Conservation (phyloP, 192 early-diverging fungal species). For the Backusella circina region DNA sequence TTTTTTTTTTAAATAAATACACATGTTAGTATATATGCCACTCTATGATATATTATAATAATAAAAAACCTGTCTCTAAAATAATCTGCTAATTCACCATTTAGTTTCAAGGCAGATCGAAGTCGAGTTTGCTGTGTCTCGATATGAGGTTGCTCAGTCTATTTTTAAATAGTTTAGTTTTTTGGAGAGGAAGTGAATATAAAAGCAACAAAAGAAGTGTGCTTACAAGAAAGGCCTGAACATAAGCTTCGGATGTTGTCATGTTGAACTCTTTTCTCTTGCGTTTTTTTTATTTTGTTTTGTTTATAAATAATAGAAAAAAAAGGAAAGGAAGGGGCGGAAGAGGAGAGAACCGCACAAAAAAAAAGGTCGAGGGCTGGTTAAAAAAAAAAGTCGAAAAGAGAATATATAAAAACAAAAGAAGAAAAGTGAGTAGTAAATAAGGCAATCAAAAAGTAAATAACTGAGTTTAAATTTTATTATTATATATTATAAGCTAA, state of each 20-base stretch:
- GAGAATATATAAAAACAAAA: not conserved
- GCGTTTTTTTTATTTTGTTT: not conserved
- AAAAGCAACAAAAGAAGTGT: not conserved
- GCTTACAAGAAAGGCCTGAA: conserved; percentile 1
- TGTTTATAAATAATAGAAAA: not conserved
- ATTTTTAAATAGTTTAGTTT: not conserved
- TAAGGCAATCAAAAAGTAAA: not conserved
- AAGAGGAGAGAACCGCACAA: not conserved
- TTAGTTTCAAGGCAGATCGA: conserved; percentile 36
- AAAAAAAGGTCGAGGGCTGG: not conserved
- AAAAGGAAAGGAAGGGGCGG: conserved; percentile 2
- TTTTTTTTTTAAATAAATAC: no score
- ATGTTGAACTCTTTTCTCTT: not conserved
- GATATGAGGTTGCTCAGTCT: conserved; percentile 45
- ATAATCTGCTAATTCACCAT: conserved; percentile 53
- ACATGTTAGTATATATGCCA: not conserved
- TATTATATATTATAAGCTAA: not conserved
- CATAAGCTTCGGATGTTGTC: conserved; percentile 7
- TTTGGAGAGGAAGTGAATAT: not conserved
- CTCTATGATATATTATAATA: not conserved
- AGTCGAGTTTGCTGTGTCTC: conserved; percentile 46
- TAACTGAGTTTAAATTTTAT: not conserved
- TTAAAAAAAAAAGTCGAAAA: not conserved
- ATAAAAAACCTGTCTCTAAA: conserved; percentile 47
- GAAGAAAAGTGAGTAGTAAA: not conserved